Conservation (phyloP, 805 yeast species). For the Metschnikowia matae region DNA sequence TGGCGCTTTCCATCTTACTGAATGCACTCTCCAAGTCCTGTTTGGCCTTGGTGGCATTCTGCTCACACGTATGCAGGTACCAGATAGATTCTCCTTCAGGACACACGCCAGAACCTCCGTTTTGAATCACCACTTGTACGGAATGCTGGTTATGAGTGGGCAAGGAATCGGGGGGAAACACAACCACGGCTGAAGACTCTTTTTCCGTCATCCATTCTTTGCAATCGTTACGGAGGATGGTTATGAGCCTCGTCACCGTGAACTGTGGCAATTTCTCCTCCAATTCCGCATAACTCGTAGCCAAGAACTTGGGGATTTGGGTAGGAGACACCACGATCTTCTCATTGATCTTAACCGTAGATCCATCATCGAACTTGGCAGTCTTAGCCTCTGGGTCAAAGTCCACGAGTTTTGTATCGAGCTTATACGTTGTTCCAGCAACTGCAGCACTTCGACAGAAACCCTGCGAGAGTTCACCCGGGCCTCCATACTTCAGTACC, state of each 20-base stretch:
- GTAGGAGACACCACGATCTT: constrained; percentile 75
- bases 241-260: constrained; percentile 70
- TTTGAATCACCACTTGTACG: constrained; percentile 84
- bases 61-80: constrained; percentile 80
- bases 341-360: constrained; percentile 70
- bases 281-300: constrained; percentile 38
- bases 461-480: constrained; percentile 94
- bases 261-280: constrained; percentile 41
- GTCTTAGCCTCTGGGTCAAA: constrained; percentile 64
- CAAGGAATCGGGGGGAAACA: constrained; percentile 84
- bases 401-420: constrained; percentile 60
- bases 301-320: constrained; percentile 44
- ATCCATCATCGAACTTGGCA: constrained; percentile 74
- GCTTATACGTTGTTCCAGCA: constrained; percentile 91
- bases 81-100: constrained; percentile 85
- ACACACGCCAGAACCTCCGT: constrained; percentile 82
- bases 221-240: constrained; percentile 83
- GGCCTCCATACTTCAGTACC: constrained; percentile 90
- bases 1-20: constrained; percentile 70
- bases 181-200: constrained; percentile 83
- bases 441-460: constrained; percentile 98
- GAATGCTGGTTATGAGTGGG: constrained; percentile 61
- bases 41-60: constrained; percentile 60
- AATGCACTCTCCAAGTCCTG: constrained; percentile 78
- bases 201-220: constrained; percentile 86